Percentiles rank a stretch among this genome's conserved stretches.
Conservation (phyloP, 805 yeast species). For the Metschnikowia reukaufii region DNA sequence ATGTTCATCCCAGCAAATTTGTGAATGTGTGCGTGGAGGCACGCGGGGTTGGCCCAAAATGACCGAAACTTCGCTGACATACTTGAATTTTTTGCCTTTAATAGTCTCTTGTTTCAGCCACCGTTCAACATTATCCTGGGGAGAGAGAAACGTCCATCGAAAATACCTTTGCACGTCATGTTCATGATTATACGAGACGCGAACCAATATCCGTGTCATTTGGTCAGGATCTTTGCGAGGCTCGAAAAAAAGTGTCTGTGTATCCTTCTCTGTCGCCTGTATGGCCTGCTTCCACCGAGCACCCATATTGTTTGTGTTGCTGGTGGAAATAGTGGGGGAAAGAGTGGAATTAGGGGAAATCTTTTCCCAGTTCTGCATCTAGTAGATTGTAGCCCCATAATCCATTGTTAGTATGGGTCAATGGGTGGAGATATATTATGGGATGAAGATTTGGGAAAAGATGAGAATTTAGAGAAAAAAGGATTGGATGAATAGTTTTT, state of each 20-base stretch:
- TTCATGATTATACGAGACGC: neutral
- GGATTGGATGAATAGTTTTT: no score
- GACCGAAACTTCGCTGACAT: neutral
- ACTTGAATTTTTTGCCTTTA: neutral
- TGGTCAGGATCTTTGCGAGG: constrained; percentile 1
- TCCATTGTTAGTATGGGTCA: neutral
- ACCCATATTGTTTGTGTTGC: neutral
- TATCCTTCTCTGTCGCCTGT: neutral
- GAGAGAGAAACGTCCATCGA: constrained; percentile 5
- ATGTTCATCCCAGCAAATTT: neutral
- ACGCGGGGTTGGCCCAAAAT: constrained; percentile 2
- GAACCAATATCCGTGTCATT: neutral
- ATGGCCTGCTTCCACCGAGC: neutral
- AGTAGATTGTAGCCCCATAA: neutral
- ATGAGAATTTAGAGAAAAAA: no score
- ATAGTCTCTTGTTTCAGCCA: neutral
- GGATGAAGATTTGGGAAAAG: no score
- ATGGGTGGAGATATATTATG: no score
- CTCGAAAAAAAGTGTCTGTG: neutral
- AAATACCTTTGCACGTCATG: constrained; percentile 6
- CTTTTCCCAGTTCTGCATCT: neutral
- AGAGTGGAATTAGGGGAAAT: neutral
- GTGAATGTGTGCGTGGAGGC: neutral
- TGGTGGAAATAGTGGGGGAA: neutral
- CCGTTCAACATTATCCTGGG: neutral